These are phyloP conservation scores for Puccinia brachypodii DNA, from an alignment of 1,284 basidiomycete species.

Conservation along the genomic window DNA sequence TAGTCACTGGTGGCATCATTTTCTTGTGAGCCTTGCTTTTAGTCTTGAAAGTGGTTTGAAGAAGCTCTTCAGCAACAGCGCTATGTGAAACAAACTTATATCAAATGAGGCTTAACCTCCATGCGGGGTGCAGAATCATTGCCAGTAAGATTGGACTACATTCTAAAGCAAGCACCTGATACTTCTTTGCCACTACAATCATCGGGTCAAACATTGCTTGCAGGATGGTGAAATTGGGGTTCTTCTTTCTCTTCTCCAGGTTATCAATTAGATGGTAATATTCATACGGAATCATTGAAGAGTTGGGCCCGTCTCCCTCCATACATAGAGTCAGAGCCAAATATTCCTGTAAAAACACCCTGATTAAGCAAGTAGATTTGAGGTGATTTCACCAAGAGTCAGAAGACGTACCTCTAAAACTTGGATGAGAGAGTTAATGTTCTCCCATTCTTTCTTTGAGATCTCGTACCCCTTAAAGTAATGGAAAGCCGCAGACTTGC, in stretches of 20 bases:
- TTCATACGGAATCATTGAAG: too few relatives aligned
- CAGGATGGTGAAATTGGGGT: too few relatives aligned
- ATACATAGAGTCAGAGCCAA: not conserved
- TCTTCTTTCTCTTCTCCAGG: too few relatives aligned
- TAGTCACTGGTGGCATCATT: not conserved
- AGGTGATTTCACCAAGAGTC: not conserved
- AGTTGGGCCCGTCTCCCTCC: not conserved
- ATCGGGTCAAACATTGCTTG: too few relatives aligned
- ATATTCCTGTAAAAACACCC: not conserved
- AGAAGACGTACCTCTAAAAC: not conserved
- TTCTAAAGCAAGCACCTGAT: too few relatives aligned
- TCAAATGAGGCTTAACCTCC: not conserved
- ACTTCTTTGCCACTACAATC: too few relatives aligned
- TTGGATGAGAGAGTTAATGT: not conserved
- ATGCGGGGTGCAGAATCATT: not conserved
- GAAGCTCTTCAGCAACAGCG: not conserved
- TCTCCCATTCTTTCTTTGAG: not conserved
- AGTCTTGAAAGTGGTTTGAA: not conserved
- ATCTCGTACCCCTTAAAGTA: not conserved
- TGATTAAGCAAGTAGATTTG: not conserved
- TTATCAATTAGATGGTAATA: too few relatives aligned
- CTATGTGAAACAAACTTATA: not conserved
- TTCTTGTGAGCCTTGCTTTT: not conserved
- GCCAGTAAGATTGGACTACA: not conserved
- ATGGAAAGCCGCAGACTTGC: not conserved